Evolutionary conservation across 257 asterid species (phyloP), one percentile per base, ranked within the genome.

Genomic region (Solanum peruvianum): DNA sequence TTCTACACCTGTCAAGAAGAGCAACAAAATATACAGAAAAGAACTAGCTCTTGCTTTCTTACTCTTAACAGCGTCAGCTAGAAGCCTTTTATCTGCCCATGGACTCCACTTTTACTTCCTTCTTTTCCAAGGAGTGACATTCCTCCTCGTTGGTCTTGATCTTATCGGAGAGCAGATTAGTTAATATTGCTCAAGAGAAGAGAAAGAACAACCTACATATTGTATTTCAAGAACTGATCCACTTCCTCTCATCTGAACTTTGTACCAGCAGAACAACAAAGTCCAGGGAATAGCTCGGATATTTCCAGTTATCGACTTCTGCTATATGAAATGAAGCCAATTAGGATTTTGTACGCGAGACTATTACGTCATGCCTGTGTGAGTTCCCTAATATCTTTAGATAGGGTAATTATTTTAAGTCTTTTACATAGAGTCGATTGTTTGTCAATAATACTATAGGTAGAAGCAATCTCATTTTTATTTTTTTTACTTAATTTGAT

Each of bases 61-160:
- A 4, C 87, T 94, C 87, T 89, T 94, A 15, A 94, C 95, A 0
- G 98, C 98, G 72, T 90, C 98, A 6, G 87, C 90, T 1, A 91
- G 98, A 86, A 94, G 98, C 91, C 93, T 94, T 42, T 88, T 94
- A 86, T 91, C 98, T 0, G 95, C 98, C 70, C 98, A 94, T 70
- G 98, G 98, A 45, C 94, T 94, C 21, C 98, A 94, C 58, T 94
- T 94, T 73, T 94, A 93, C 93, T 94, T 92, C 88, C 93, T 94
- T n/a, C 98, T 94, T 33, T 94, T 94, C 86, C 98, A 94, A 92
- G 98, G 98, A 8, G 86, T 93, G 90, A 92, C 95, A 6, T 94
- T 94, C 66, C 90, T 93, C 23, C 94, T 94, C 3, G 94, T 94
- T 82, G 96, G 98, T 7, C 94, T 94, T 7, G 96, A 94, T 85